Percentiles rank a stretch among this genome's conserved stretches.
Evolutionary conservation across 345 rosid species (phyloP).

Genomic region (Adansonia digitata): DNA sequence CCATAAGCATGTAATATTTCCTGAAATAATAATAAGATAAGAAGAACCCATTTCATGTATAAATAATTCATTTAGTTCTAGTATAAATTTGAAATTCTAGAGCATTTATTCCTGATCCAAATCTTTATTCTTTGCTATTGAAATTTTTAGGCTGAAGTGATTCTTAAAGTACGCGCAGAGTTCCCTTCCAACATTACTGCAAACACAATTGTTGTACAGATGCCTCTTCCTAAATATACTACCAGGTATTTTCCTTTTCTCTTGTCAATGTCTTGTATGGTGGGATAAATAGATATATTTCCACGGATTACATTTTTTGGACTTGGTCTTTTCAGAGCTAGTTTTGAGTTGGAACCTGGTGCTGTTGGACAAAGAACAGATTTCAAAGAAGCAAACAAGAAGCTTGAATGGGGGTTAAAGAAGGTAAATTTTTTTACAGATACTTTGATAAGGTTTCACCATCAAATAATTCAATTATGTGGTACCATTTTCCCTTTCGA

Average conservation of each 20-base stretch:
- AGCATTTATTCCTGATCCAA: not conserved
- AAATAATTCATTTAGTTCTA: not conserved
- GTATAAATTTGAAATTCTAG: not conserved
- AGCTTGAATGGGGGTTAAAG: constrained; percentile 88
- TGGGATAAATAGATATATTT: not conserved
- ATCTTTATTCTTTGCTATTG: constrained; percentile 17
- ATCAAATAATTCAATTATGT: not conserved
- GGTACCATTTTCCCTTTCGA: not conserved
- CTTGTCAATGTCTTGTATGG: not conserved
- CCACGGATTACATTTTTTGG: not conserved
- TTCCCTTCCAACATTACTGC: constrained; percentile 75
- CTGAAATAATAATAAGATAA: not conserved
- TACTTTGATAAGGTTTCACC: not conserved
- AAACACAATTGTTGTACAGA: constrained; percentile 72
- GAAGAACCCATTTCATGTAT: not conserved
- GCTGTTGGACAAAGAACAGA: constrained; percentile 85
- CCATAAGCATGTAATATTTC: not conserved
- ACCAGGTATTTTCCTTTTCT: constrained; percentile 48
- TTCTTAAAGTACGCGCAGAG: constrained; percentile 77
- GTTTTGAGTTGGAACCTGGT: constrained; percentile 77
- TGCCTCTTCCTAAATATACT: constrained; percentile 93
- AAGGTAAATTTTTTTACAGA: constrained; percentile 41
- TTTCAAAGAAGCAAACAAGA: constrained; percentile 81
- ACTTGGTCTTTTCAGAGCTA: constrained; percentile 2
- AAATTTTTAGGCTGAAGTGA: constrained; percentile 79